phyloP scores from a whole-genome alignment of 495 filamentous ascomycete species.

The Collariella sp. region DNA sequence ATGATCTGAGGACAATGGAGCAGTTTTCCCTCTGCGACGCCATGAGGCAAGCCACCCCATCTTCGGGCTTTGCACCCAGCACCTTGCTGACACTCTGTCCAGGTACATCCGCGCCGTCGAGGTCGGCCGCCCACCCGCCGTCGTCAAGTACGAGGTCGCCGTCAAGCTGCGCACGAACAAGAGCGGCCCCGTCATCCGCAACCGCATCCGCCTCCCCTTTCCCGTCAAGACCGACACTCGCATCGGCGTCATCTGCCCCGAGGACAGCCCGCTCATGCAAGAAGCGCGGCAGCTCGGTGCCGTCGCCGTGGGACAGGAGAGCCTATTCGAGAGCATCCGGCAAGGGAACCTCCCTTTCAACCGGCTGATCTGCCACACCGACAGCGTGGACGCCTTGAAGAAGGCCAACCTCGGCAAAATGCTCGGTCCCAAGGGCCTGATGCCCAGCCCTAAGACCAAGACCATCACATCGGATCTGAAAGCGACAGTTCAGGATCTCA shows the following conservation, averaged over 20 bases:
- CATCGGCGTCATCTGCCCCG: constrained; percentile 80
- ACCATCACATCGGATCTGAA: constrained; percentile 78
- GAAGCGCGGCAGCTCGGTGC: constrained; percentile 72
- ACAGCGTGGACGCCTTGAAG: constrained; percentile 61
- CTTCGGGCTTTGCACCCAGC: neutral
- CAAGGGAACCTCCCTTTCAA: constrained; percentile 74
- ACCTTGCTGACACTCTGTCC: constrained; percentile 52
- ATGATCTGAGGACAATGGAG: constrained; percentile 52
- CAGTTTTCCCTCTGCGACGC: constrained; percentile 82
- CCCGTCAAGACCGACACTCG: constrained; percentile 76
- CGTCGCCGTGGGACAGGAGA: constrained; percentile 71
- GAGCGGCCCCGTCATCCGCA: constrained; percentile 77
- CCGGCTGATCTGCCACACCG: constrained; percentile 74
- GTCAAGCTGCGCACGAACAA: constrained; percentile 69
- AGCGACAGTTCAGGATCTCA: constrained; percentile 60
- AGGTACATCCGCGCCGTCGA: constrained; percentile 89
- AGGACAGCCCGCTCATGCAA: constrained; percentile 56
- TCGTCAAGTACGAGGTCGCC: constrained; percentile 78
- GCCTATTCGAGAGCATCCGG: constrained; percentile 72
- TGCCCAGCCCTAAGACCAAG: constrained; percentile 81
- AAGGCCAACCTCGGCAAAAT: constrained; percentile 71
- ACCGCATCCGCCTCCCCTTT: constrained; percentile 79
- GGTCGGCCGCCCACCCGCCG: constrained; percentile 67
- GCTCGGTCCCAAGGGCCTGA: constrained; percentile 79
- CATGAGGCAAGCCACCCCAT: constrained; percentile 58